Percentiles rank a stretch among this genome's conserved stretches.
Conservation (phyloP, 176 grass and related monocot genomes). For the Aechmea fasciata region DNA sequence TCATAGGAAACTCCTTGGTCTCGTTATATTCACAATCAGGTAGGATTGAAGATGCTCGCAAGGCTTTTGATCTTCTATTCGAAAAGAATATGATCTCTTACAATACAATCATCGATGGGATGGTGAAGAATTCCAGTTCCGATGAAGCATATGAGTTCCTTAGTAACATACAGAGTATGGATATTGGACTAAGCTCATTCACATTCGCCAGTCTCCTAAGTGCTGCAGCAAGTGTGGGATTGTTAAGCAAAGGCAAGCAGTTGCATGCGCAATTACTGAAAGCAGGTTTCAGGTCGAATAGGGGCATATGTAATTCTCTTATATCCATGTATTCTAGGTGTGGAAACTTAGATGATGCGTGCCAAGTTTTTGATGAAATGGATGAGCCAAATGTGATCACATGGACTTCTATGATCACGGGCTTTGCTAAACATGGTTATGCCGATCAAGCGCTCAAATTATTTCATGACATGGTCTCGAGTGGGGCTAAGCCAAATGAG, state of each 20-base stretch:
- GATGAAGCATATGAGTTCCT: conserved; percentile 26
- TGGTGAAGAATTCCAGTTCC: conserved; percentile 20
- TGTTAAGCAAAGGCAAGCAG: conserved; percentile 63
- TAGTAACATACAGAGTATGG: conserved; percentile 32
- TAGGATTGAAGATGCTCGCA: conserved; percentile 56
- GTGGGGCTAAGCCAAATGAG: conserved; percentile 64
- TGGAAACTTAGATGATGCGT: conserved; percentile 61
- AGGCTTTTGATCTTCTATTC: conserved; percentile 42
- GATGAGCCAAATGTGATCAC: conserved; percentile 63
- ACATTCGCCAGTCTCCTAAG: conserved; percentile 80
- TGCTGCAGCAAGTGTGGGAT: conserved; percentile 57
- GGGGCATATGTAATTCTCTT: conserved; percentile 56
- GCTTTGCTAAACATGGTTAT: conserved; percentile 75
- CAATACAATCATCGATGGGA: conserved; percentile 21
- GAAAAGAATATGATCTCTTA: conserved; percentile 45
- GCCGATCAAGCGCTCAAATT: conserved; percentile 36
- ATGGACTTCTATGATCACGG: conserved; percentile 86
- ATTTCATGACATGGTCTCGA: conserved; percentile 47
- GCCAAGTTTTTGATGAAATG: conserved; percentile 47
- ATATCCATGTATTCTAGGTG: conserved; percentile 91
- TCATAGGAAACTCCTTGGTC: conserved; percentile 70
- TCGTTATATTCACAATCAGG: conserved; percentile 62
- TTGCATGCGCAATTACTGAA: conserved; percentile 68
- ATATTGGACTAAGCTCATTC: conserved; percentile 43
- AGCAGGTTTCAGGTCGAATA: conserved; percentile 52